These are phyloP conservation scores for Colletotrichum echinochloae DNA, from an alignment of 2,329 filamentous ascomycete genomes.

Conservation along the genomic window DNA sequence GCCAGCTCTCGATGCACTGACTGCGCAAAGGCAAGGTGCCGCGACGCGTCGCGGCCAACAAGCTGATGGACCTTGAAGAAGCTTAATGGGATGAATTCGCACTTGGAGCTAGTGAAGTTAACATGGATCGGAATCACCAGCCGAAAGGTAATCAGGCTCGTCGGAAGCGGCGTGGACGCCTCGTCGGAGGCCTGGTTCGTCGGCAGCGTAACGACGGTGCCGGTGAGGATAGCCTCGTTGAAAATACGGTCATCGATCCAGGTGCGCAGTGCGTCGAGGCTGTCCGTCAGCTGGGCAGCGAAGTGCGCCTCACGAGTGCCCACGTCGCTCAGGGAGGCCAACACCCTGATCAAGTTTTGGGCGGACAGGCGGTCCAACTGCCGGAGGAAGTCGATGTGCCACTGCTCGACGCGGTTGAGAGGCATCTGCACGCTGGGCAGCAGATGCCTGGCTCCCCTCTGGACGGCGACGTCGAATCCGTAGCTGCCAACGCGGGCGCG, in stretches of 20 bases:
- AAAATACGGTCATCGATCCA: constrained; percentile 60
- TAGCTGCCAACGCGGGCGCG: constrained; percentile 62
- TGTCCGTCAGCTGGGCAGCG: constrained; percentile 56
- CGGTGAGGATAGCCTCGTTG: constrained; percentile 59
- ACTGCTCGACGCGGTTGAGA: constrained; percentile 63
- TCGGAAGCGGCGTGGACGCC: constrained; percentile 42
- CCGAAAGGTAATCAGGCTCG: constrained; percentile 66
- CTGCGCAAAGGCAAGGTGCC: constrained; percentile 70
- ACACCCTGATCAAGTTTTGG: constrained; percentile 51
- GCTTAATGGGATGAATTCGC: constrained; percentile 70
- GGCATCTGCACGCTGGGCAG: constrained; percentile 70
- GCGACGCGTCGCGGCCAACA: constrained; percentile 64
- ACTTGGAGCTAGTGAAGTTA: constrained; percentile 61
- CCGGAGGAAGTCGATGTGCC: constrained; percentile 66
- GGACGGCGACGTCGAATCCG: constrained; percentile 74
- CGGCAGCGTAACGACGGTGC: constrained; percentile 57
- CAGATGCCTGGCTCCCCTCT: constrained; percentile 66
- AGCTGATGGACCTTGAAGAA: constrained; percentile 77
- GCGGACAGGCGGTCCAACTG: constrained; percentile 61
- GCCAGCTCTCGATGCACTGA: constrained; percentile 72
- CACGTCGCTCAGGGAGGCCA: constrained; percentile 53
- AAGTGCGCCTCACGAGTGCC: constrained; percentile 58
- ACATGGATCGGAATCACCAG: constrained; percentile 72
- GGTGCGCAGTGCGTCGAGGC: constrained; percentile 55
- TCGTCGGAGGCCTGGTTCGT: constrained; percentile 40